A percentile compares a stretch with the other conserved stretches of the same genome.
phyloP scores from a whole-genome alignment of 108 stramenopile species.

The Cyclotella baltica region DNA sequence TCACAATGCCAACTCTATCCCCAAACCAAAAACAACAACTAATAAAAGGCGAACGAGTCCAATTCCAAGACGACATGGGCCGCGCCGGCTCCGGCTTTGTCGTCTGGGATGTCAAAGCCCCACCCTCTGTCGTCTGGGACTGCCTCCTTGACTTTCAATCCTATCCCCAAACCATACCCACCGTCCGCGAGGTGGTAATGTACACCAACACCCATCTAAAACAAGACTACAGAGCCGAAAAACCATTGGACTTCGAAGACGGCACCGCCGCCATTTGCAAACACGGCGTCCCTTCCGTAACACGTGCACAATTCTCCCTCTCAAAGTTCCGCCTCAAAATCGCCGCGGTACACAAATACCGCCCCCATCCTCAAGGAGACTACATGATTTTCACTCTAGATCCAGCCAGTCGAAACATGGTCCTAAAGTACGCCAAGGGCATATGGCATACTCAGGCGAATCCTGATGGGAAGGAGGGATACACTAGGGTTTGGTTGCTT shows the following conservation, averaged over 20 bases:
- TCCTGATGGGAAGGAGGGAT: slow-evolving; percentile 75
- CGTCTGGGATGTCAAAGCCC: slow-evolving; percentile 82
- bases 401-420: slow-evolving; percentile 81
- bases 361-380: slow-evolving; percentile 82
- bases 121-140: slow-evolving; percentile 86
- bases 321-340: slow-evolving; percentile 88
- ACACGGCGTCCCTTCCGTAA: slow-evolving; percentile 81
- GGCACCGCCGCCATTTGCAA: slow-evolving; percentile 70
- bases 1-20: slow-evolving; percentile 69
- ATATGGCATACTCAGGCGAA: slow-evolving; percentile 88
- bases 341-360: slow-evolving; percentile 87
- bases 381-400: slow-evolving; percentile 91
- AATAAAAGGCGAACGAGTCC: slow-evolving; percentile 70
- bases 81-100: slow-evolving; percentile 88
- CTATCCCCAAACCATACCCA: slow-evolving; percentile 84
- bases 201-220: slow-evolving; percentile 81
- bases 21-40: slow-evolving; percentile 58
- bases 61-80: slow-evolving; percentile 88
- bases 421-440: slow-evolving; percentile 85
- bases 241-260: slow-evolving; percentile 64
- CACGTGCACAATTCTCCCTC: slow-evolving; percentile 78
- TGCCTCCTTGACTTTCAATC: slow-evolving; percentile 86
- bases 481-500: slow-evolving; percentile 85
- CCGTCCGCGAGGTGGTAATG: slow-evolving; percentile 81
- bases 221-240: slow-evolving; percentile 70